Evolutionary conservation across 805 yeast species (phyloP).

Genomic region (Starmera pachycereana): DNA sequence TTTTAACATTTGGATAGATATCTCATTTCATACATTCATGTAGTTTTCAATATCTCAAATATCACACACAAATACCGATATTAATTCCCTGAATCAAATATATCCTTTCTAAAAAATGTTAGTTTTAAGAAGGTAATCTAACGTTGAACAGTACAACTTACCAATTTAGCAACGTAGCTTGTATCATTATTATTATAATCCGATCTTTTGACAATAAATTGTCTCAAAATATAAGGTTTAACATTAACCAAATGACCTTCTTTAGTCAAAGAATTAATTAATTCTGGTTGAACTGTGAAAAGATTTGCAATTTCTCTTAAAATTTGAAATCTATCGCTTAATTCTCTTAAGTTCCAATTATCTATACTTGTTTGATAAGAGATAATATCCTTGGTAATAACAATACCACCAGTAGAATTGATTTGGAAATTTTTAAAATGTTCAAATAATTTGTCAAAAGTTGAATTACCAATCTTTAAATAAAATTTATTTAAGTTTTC

Average conservation of each 20-base stretch:
- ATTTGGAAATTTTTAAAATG: conserved; percentile 73
- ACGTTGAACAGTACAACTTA: conserved; percentile 9
- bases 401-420: conserved; percentile 73
- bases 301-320: conserved; percentile 76
- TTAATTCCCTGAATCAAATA: not conserved
- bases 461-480: conserved; percentile 44
- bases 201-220: conserved; percentile 56
- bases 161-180: conserved; percentile 15
- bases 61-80: not conserved
- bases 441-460: conserved; percentile 47
- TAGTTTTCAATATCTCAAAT: not conserved
- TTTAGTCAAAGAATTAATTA: conserved; percentile 64
- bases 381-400: conserved; percentile 73
- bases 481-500: conserved; percentile 43
- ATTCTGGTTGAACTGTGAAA: conserved; percentile 75
- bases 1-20: conserved; percentile 3
- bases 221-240: conserved; percentile 51
- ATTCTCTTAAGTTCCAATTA: conserved; percentile 51
- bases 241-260: conserved; percentile 70
- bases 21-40: not conserved
- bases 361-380: conserved; percentile 62
- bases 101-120: not conserved
- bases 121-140: too few species aligned
- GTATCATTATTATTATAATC: conserved; percentile 46
- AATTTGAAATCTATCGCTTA: conserved; percentile 55